Evolutionary conservation across 2,329 filamentous ascomycete genomes (phyloP).

Genomic region (Stylonectria norvegica): DNA sequence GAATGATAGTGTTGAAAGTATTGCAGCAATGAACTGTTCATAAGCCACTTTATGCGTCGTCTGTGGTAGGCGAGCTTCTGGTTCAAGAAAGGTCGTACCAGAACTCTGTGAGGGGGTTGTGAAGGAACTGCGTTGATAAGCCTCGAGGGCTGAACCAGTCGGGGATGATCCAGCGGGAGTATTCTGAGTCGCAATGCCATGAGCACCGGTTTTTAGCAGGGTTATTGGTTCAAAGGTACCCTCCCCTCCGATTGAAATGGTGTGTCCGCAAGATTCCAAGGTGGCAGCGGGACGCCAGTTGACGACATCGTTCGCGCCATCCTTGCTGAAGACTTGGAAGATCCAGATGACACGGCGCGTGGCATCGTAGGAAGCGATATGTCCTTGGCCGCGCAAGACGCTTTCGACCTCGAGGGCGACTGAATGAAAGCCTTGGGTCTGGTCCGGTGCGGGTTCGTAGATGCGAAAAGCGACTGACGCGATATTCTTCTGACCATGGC

Average conservation of each 20-base stretch:
- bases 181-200: conserved; percentile 38
- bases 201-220: conserved; percentile 43
- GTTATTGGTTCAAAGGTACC: conserved; percentile 48
- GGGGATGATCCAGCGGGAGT: conserved; percentile 48
- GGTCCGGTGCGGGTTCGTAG: conserved; percentile 48
- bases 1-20: conserved; percentile 48
- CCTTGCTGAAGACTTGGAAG: conserved; percentile 47
- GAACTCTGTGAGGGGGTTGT: conserved; percentile 17
- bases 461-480: conserved; percentile 53
- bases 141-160: conserved; percentile 38
- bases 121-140: conserved; percentile 26
- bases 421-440: conserved; percentile 43
- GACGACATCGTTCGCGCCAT: conserved; percentile 29
- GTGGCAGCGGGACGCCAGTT: conserved; percentile 33
- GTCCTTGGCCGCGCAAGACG: conserved; percentile 48
- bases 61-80: conserved; percentile 23
- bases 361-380: conserved; percentile 52
- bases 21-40: conserved; percentile 53
- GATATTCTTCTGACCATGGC: conserved; percentile 50
- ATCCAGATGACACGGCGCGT: conserved; percentile 51
- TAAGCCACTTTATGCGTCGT: conserved; percentile 43
- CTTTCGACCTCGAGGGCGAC: conserved; percentile 51
- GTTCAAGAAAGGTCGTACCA: conserved; percentile 20
- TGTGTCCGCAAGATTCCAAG: conserved; percentile 44
- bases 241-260: conserved; percentile 45